Conservation (phyloP, 345 rosid species). For the Dimocarpus longan region DNA sequence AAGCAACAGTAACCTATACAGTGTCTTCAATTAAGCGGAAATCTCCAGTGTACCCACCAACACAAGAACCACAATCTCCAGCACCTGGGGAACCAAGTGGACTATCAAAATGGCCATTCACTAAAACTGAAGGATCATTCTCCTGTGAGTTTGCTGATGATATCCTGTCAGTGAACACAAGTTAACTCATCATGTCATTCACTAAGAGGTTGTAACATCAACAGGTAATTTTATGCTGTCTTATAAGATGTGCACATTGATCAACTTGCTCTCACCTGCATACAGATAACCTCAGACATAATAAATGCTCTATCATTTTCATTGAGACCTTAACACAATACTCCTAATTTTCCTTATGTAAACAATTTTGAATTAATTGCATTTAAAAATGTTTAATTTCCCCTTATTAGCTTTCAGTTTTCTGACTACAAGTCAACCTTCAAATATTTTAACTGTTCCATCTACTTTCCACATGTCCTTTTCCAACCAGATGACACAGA, state of each 20-base stretch:
- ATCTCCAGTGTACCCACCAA: slow-evolving; percentile 55
- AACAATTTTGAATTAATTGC: background rate
- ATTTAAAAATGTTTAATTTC: background rate
- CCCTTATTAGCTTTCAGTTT: background rate
- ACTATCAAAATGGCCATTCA: slow-evolving; percentile 96
- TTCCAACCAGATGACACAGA: background rate
- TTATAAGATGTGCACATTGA: background rate
- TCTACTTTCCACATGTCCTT: background rate
- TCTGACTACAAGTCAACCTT: background rate
- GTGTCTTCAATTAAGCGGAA: slow-evolving; percentile 11
- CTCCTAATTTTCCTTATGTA: background rate
- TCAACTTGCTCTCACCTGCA: background rate
- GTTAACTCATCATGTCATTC: slow-evolving; percentile 4
- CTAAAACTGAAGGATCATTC: slow-evolving; percentile 71
- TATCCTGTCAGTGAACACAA: slow-evolving; percentile 55
- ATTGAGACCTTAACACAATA: background rate
- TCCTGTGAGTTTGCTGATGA: slow-evolving; percentile 68
- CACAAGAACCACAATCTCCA: slow-evolving; percentile 96
- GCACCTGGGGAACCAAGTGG: slow-evolving; percentile 96
- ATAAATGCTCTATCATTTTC: slow-evolving; percentile 2
- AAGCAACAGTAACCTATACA: slow-evolving; percentile 4
- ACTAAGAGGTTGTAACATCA: background rate
- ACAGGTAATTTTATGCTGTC: slow-evolving; percentile 7
- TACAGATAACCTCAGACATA: slow-evolving; percentile 1
- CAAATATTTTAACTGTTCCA: background rate